phyloP scores from a whole-genome alignment of 257 asterid genomes.

The Lycium barbarum region DNA sequence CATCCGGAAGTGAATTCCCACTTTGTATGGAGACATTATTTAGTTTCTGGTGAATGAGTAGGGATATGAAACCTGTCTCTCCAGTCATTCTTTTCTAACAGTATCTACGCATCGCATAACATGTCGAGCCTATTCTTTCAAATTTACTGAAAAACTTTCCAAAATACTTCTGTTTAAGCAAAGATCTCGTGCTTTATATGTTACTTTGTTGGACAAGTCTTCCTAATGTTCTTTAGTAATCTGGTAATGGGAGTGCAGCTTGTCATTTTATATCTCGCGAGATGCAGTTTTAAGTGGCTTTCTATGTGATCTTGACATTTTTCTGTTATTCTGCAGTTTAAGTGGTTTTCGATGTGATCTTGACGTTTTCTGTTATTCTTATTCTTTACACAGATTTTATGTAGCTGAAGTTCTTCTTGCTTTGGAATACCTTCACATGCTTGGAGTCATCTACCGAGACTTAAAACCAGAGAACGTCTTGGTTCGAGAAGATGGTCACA shows the following conservation, averaged over 20 bases:
- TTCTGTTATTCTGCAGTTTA: background rate
- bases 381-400: conserved; percentile 63
- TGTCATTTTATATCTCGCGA: background rate
- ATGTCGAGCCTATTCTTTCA: background rate
- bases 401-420: conserved; percentile 89
- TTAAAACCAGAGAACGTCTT: conserved; percentile 84
- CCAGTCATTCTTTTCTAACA: background rate
- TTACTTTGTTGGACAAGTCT: background rate
- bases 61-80: background rate
- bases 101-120: background rate
- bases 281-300: background rate
- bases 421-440: conserved; percentile 93
- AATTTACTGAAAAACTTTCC: conserved; percentile 14
- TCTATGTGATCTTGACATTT: conserved; percentile 4
- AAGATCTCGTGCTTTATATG: conserved; percentile 9
- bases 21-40: background rate
- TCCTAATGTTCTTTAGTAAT: background rate
- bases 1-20: background rate
- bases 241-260: conserved; percentile 22
- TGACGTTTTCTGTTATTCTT: background rate
- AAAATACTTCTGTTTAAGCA: background rate
- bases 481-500: conserved; percentile 89
- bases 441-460: conserved; percentile 91
- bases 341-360: conserved; percentile 15
- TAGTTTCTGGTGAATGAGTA: background rate